Evolutionary conservation across 2,329 filamentous ascomycete species (phyloP), one percentile per base, ranked within the genome.

Genomic region (Spiromastix sp.): DNA sequence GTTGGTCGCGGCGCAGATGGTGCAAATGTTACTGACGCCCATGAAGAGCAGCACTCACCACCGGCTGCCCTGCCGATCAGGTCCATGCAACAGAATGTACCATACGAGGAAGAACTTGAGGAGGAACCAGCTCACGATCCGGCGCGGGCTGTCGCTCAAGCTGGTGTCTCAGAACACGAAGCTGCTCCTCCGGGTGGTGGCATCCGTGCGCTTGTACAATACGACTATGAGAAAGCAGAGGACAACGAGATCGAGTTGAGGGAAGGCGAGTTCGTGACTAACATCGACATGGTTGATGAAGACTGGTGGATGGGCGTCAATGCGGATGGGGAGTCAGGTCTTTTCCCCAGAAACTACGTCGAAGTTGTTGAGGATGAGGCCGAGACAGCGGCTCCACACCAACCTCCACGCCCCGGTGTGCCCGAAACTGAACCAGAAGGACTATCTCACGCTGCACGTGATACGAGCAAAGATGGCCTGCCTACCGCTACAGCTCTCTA

Each of bases 221-320:
- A 91, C 56, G 91, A 98, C 56, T 98, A 98, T 54, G 89, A 95
- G 51, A 95, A 93, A 64, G 86, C 86, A 1, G 91, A 98, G 59
- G 87, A 94, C 47, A 98, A 98, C 52, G 91, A 98, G 63, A 75
- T 98, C 38, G 86, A 94, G 46, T 72, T 98, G 12, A 71, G 74
- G 17, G 91, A 98, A 61, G 87, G 87, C 43, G 84, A 95, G 50
- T 75, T 79, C 44, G 81, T 98, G 24, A 86, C 74, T 16, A 81
- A 94, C 55, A 94, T 98, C 50, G 85, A 96, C 43, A 93, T 93
- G 83, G 85, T 98, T 2, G 91, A 96, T 49, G 82, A 93, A 34
- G 89, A 98, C 56, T 98, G 91, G 91, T 98, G 91, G 91, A 82
- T 94, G 74, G 91, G 93, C 28, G 84, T 81, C 46, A 98, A 96